Base-by-base conservation (phyloP, 805 yeast genomes). In the Hanseniaspora clermontiae region DNA sequence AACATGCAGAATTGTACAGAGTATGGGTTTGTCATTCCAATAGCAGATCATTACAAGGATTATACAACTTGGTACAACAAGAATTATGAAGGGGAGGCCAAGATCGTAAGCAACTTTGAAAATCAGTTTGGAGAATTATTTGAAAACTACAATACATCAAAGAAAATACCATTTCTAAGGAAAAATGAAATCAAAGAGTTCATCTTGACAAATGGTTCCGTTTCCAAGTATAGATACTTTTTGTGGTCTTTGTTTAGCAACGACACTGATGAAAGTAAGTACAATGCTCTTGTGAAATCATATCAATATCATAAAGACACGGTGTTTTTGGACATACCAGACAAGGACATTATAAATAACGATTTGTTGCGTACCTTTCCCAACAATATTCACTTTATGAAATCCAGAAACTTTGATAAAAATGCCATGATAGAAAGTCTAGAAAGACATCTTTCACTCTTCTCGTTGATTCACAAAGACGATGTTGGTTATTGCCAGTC, bases 321-420 rank as follows among this genome's bases (percentile, higher is more conserved):
- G 34, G 37, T 49, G 5, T 15, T 39, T 37, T 42, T 57, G 42
- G 17, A 39, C 19, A 45, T 51, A 11, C 62, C 65, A 58, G 95
- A 93, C 65, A 79, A 91, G 0, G 97, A 93, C 62, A 86, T 95
- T 20, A 91, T 93, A 43, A 98, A 93, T 68, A 78, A 97, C 55
- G 98, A 93, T 66, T 73, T 93, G 64, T 82, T 90, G 66, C 78
- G 98, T 60, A 93, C 98, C 0, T 93, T 93, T 64, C 98, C 98
- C 1, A 97, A 91, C 64, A 93, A 93, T 63, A 72, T 82, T 14
- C 81, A 86, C 68, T 93, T 91, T 67, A 82, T 84, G 62, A 74
- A 72, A 34, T 70, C 68, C 46, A 58, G 61, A 17, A 58, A 54
- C 17, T 31, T 51, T 40, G 42, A 34, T 14, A 45, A 39, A 37